These are phyloP conservation scores for Kodamaea leandrae DNA, from an alignment of 805 yeast genomes.

Conservation along the genomic window DNA sequence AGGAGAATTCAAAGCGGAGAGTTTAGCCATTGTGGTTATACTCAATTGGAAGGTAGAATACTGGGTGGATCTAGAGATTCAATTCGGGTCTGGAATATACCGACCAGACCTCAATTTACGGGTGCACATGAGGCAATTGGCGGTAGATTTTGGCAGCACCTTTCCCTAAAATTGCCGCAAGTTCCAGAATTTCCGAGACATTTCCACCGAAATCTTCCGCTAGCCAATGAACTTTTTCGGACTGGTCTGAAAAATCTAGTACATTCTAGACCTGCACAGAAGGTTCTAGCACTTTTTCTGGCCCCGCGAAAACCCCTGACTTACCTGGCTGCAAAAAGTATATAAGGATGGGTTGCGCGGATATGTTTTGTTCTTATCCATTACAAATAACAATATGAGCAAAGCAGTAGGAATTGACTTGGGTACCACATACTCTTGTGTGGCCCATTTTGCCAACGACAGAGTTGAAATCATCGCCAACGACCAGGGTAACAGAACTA, in stretches of 20 bases:
- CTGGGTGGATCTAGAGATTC: no score
- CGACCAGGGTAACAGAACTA: constrained; percentile 98
- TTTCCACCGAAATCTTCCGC: neutral
- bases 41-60: no score
- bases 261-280: constrained; percentile 8
- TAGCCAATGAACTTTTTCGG: neutral
- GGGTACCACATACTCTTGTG: constrained; percentile 98
- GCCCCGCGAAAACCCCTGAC: constrained; percentile 7
- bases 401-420: constrained; percentile 83
- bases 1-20: no score
- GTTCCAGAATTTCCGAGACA: no score
- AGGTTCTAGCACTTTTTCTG: constrained; percentile 7
- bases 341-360: constrained; percentile 3
- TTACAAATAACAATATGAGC: constrained; percentile 14
- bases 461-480: constrained; percentile 94
- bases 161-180: no score
- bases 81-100: no score
- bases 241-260: constrained; percentile 3
- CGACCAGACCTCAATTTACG: no score
- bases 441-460: constrained; percentile 67
- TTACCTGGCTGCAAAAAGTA: constrained; percentile 6
- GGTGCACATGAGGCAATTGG: no score
- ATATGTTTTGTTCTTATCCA: neutral
- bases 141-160: no score
- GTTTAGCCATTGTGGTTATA: no score